phyloP scores from a whole-genome alignment of 2,329 filamentous ascomycete genomes.

The Apiospora rasikravindrae region DNA sequence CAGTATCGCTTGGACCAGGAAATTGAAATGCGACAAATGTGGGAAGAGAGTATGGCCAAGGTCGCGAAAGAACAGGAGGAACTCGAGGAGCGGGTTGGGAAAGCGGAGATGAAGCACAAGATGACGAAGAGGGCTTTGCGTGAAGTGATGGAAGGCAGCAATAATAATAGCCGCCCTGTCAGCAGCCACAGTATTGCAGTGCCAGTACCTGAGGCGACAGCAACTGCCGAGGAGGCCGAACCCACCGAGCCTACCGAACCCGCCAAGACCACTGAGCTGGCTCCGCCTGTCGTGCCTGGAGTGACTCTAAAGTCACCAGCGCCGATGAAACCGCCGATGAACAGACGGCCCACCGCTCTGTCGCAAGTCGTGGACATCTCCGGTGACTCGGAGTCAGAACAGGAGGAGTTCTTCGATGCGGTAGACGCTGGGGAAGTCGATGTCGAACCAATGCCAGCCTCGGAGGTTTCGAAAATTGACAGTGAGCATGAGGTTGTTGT shows the following conservation, averaged over 20 bases:
- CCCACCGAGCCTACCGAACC: neutral
- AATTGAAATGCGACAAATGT: slow-evolving; percentile 89
- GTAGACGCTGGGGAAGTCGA: slow-evolving; percentile 92
- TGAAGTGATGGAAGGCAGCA: slow-evolving; percentile 23
- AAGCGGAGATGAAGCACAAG: slow-evolving; percentile 88
- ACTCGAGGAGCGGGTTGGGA: slow-evolving; percentile 83
- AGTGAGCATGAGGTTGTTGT: slow-evolving; percentile 54
- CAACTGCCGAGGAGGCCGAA: slow-evolving; percentile 34
- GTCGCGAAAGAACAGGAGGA: slow-evolving; percentile 95
- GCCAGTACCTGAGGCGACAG: slow-evolving; percentile 29
- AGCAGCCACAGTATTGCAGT: slow-evolving; percentile 34
- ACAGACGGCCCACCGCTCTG: slow-evolving; percentile 68
- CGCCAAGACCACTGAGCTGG: slow-evolving; percentile 27
- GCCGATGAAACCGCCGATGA: slow-evolving; percentile 46
- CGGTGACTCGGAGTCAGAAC: slow-evolving; percentile 76
- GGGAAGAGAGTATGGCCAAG: slow-evolving; percentile 98
- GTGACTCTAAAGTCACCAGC: slow-evolving; percentile 40
- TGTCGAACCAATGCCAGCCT: slow-evolving; percentile 68
- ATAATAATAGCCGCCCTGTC: slow-evolving; percentile 38
- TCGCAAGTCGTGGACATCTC: slow-evolving; percentile 76
- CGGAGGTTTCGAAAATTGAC: slow-evolving; percentile 45
- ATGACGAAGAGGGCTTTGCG: slow-evolving; percentile 87
- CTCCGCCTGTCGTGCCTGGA: slow-evolving; percentile 25
- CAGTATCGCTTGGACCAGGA: slow-evolving; percentile 93
- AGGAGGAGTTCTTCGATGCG: slow-evolving; percentile 96